These are phyloP conservation scores for Thalassiosira hispida DNA, from an alignment of 352 stramenopile genomes.

Conservation along the genomic window DNA sequence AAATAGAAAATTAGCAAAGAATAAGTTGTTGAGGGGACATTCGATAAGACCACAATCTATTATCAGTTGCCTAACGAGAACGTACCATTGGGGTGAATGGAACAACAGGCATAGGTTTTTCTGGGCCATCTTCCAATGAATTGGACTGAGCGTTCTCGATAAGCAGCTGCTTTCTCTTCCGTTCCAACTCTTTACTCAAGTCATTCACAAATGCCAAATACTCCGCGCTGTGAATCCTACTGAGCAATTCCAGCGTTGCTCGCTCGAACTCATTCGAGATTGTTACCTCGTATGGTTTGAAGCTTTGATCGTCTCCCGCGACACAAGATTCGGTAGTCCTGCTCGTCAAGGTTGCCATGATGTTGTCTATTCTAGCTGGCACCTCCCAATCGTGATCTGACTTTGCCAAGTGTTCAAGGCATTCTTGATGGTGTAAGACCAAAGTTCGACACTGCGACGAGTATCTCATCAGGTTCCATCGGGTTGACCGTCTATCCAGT, in stretches of 20 bases:
- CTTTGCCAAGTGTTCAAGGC: slow-evolving; percentile 87
- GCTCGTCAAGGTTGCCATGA: slow-evolving; percentile 80
- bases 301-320: slow-evolving; percentile 53
- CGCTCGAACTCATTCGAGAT: slow-evolving; percentile 88
- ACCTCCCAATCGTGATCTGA: slow-evolving; percentile 87
- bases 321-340: slow-evolving; percentile 36
- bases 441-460: slow-evolving; percentile 86
- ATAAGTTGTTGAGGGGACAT: slow-evolving; percentile 1
- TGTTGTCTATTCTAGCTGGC: slow-evolving; percentile 86
- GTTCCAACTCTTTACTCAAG: slow-evolving; percentile 86
- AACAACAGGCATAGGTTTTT: slow-evolving; percentile 59
- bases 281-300: slow-evolving; percentile 82
- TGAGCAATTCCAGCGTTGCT: slow-evolving; percentile 86
- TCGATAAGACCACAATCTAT: neutral
- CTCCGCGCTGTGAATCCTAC: slow-evolving; percentile 87
- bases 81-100: slow-evolving; percentile 82
- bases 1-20: slow-evolving; percentile 4
- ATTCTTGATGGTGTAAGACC: slow-evolving; percentile 91
- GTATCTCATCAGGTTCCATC: slow-evolving; percentile 64
- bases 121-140: slow-evolving; percentile 9
- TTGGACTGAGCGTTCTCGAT: slow-evolving; percentile 31
- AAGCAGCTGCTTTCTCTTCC: slow-evolving; percentile 60
- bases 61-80: slow-evolving; percentile 6
- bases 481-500: slow-evolving; percentile 51
- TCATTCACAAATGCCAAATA: slow-evolving; percentile 91